Evolutionary conservation across 2,329 filamentous ascomycete genomes (phyloP), one percentile per base, ranked within the genome.

Genomic region (Trichoderma sp.): DNA sequence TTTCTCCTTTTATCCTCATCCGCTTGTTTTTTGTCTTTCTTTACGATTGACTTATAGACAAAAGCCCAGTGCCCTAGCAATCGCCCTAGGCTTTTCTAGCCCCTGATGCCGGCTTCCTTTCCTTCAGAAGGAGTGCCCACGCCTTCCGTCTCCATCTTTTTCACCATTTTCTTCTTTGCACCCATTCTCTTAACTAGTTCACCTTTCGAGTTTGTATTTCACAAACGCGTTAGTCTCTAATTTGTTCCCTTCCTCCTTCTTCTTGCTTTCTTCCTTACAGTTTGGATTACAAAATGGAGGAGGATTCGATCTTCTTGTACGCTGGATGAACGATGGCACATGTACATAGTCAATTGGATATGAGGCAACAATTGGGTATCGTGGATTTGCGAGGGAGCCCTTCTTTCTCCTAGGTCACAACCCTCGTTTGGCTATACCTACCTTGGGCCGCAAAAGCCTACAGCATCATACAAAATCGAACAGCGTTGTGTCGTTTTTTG

Each of bases 1-100:
- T 64, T 15, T 15, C 58, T 65, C 17, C 52, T 55, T 65, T 52
- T 41, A 54, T 55, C 64, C 63, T 57, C 26, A 26, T 60, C n/a
- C 43, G 24, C 45, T 51, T 65, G 43, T 21, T 47, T 41, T 39
- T 52, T 21, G 24, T 24, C 45, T 52, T 63, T 56, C 59, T 43
- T 47, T 66, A 43, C 14, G 34, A 41, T 39, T 59, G 26, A 48
- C 52, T 47, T 55, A 63, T 63, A 63, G 60, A 63, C 48, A 62
- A 54, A 62, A 45, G 39, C 45, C 17, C 26, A 21, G 28, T 10
- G 60, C 19, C 39, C 50, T 55, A 39, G 60, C 50, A 39, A 41
- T 63, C 7, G 19, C 21, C 19, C 48, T 54, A 45, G 59, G n/a
- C 51, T 28, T 44, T 30, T 28, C 34, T 39, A 15, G 21, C 59